Evolutionary conservation across 2,329 filamentous ascomycete genomes (phyloP).

Genomic region (Aspergillus hiratsukae): DNA sequence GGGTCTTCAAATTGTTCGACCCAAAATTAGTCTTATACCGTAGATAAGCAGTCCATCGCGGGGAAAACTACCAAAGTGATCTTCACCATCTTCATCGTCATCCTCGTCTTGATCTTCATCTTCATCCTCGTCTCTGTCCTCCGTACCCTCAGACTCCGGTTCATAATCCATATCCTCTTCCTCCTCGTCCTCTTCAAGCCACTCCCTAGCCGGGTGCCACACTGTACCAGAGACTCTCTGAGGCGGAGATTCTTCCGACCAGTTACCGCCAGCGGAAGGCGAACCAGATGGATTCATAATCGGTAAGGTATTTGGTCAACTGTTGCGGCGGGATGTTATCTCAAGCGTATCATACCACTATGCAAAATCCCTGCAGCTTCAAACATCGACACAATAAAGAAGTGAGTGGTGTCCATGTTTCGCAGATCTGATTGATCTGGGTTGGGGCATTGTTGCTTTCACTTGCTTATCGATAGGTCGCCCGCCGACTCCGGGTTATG

Average conservation of each 20-base stretch:
- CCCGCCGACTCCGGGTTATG: conserved; percentile 1
- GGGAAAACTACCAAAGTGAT: conserved; percentile 13
- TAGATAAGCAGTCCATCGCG: not conserved
- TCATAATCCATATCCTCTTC: conserved; percentile 51
- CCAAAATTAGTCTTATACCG: not conserved
- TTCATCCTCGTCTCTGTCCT: conserved; percentile 32
- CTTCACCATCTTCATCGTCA: conserved; percentile 31
- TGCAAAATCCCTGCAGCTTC: not conserved
- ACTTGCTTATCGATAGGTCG: conserved; percentile 18
- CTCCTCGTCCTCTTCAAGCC: conserved; percentile 35
- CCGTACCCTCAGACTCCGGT: conserved; percentile 36
- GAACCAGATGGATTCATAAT: conserved; percentile 28
- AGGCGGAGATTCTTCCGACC: conserved; percentile 10
- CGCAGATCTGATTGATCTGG: not conserved
- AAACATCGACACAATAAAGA: not conserved
- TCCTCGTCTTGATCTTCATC: conserved; percentile 35
- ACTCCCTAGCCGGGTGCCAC: conserved; percentile 37
- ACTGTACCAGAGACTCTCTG: conserved; percentile 20
- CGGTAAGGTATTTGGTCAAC: conserved; percentile 7
- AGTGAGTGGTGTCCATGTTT: not conserved
- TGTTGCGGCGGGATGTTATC: conserved; percentile 3
- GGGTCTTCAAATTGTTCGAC: conserved; percentile 8
- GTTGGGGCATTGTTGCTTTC: not conserved
- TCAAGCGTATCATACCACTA: conserved; percentile 5
- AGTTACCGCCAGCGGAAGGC: conserved; percentile 21